Percentiles rank a stretch among this genome's conserved stretches.
Evolutionary conservation across 805 yeast species (phyloP).

Genomic region (Candida piceae): DNA sequence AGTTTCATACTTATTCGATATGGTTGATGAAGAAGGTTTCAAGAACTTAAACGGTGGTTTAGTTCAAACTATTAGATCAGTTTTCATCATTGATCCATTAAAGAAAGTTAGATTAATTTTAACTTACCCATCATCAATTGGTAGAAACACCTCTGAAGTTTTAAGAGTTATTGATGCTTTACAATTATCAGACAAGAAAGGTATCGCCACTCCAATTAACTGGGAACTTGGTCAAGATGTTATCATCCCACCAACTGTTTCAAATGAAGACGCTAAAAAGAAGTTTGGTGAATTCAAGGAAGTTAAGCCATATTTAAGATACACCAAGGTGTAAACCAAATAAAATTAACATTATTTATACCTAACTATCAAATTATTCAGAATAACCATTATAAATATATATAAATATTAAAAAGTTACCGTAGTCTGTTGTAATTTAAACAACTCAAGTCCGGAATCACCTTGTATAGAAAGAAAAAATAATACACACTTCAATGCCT

Average conservation of each 20-base stretch:
- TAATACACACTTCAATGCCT: too few relatives aligned
- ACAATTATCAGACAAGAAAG: conserved; percentile 77
- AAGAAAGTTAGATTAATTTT: conserved; percentile 84
- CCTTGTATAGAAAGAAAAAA: too few relatives aligned
- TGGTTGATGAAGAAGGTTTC: conserved; percentile 84
- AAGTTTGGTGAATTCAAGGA: conserved; percentile 83
- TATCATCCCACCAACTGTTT: conserved; percentile 82
- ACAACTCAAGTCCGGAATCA: too few relatives aligned
- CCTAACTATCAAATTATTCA: too few relatives aligned
- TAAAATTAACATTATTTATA: too few relatives aligned
- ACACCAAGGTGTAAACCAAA: conserved; percentile 36
- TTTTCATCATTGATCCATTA: conserved; percentile 83
- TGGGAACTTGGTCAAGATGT: conserved; percentile 91
- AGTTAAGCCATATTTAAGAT: conserved; percentile 88
- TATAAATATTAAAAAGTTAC: too few relatives aligned
- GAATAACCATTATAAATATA: too few relatives aligned
- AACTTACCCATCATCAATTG: conserved; percentile 90
- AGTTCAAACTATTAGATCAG: conserved; percentile 87
- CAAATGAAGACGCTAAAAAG: conserved; percentile 71
- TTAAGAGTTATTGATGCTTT: conserved; percentile 85
- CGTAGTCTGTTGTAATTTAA: too few relatives aligned
- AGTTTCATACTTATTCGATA: conserved; percentile 78
- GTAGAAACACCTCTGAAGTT: conserved; percentile 91
- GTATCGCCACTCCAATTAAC: conserved; percentile 87
- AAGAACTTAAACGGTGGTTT: conserved; percentile 67